Conservation (phyloP, 345 rosid species). For the Luvunga scandens region DNA sequence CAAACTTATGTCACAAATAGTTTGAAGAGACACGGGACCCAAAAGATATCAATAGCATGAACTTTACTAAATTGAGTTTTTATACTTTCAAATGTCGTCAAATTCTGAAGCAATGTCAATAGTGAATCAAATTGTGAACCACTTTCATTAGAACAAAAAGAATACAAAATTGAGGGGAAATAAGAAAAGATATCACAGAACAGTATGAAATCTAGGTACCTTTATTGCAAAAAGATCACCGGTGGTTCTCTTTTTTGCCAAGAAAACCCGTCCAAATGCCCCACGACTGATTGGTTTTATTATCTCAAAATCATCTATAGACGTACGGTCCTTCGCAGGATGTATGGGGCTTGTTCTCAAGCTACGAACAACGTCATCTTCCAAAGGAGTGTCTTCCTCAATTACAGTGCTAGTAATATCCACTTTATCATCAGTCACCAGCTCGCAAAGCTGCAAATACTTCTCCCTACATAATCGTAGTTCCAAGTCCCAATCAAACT, state of each 20-base stretch:
- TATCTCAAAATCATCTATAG: slow-evolving; percentile 98
- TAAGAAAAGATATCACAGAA: slow-evolving; percentile 6
- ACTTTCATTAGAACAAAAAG: background rate
- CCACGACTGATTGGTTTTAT: slow-evolving; percentile 99
- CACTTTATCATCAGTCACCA: slow-evolving; percentile 83
- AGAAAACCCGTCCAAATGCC: slow-evolving; percentile 97
- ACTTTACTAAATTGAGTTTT: background rate
- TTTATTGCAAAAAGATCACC: slow-evolving; percentile 99
- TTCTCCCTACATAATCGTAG: slow-evolving; percentile 67
- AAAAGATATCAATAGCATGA: background rate
- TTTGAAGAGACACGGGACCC: background rate
- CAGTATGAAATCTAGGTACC: slow-evolving; percentile 39
- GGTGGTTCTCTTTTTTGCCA: slow-evolving; percentile 96
- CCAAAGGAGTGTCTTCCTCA: slow-evolving; percentile 95
- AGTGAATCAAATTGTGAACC: background rate
- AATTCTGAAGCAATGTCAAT: background rate
- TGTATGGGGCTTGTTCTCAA: slow-evolving; percentile 94
- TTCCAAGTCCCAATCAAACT: slow-evolving; percentile 14
- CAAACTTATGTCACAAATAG: background rate
- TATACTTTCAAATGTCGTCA: background rate
- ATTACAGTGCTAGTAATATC: slow-evolving; percentile 83
- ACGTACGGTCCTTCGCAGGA: slow-evolving; percentile 85
- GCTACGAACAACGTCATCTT: slow-evolving; percentile 94
- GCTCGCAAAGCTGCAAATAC: slow-evolving; percentile 92
- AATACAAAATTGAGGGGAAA: slow-evolving; percentile 3